Evolutionary conservation across 768 basidiomycete genomes (phyloP), one percentile per base, ranked within the genome.

Genomic region (Gymnopilus dilepis): DNA sequence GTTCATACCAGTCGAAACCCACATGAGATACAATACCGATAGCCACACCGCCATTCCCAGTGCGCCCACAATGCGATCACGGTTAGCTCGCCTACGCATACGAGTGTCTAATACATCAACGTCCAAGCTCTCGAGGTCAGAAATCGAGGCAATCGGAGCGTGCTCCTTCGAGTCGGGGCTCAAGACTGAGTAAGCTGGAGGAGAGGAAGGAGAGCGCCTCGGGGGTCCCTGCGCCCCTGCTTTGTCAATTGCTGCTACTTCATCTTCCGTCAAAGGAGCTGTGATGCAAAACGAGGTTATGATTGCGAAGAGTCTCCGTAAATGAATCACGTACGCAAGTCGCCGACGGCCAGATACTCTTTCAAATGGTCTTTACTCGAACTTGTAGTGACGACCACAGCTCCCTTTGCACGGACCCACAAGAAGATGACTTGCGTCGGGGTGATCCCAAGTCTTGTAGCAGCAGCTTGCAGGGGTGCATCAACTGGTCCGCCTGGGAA

Each of bases 391-490:
- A 91, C 86, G 50, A 90, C 83, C 6, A 86, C 83, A 1, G 79
- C 83, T 38, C 86, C 86, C 69, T 93, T 92, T 26, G 82, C 80
- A 65, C 79, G 82, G 2, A 85, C 85, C 91, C 91, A 93, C 0
- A 82, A 74, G 53, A 92, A 82, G 19, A 92, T 74, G 28, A 91
- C 85, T 65, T 93, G 91, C 1, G 82, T 83, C 0, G 86, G 78
- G 3, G 82, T 82, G n/a, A 83, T 83, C 5, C 82, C 80, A 7
- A 86, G 73, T 15, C 84, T 77, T 40, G 77, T 73, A 0, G 88
- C 88, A 15, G 84, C 83, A 15, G 78, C 78, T 15, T 77, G 65
- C 5, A 92, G 72, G 1, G 83, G 79, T 7, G 71, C 72, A 67
- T 91, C 89, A 0, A 93, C 83, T 0, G 89, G 84, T 0, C 91